Conservation (phyloP, 257 asterid species). For the Nicotiana sylvestris region DNA sequence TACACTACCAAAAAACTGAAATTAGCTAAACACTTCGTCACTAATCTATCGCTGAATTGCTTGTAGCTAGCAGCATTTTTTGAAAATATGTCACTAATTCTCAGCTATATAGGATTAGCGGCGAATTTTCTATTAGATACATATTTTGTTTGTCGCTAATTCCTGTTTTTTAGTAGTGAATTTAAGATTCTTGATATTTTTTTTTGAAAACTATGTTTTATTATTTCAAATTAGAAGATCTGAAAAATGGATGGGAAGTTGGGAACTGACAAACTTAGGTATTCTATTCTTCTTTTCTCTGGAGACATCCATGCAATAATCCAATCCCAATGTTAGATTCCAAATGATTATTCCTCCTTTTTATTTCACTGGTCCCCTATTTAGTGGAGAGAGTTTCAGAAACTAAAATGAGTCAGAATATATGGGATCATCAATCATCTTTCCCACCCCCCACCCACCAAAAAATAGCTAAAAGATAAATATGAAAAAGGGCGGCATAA, state of each 20-base stretch:
- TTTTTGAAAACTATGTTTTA: neutral
- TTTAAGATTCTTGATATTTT: neutral
- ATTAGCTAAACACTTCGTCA: too few species aligned
- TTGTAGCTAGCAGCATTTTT: too few species aligned
- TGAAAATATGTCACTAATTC: too few species aligned
- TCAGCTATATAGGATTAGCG: too few species aligned
- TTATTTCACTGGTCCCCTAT: slow-evolving; percentile 17
- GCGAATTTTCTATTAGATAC: too few species aligned
- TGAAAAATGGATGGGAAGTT: neutral
- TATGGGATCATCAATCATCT: neutral
- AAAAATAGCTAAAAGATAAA: neutral
- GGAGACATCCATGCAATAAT: neutral
- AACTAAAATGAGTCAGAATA: slow-evolving; percentile 8
- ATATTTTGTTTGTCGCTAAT: too few species aligned
- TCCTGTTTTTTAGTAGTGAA: too few species aligned
- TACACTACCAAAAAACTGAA: too few species aligned
- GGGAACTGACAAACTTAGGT: neutral
- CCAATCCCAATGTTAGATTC: neutral
- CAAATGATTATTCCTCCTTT: slow-evolving; percentile 24
- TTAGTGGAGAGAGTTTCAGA: slow-evolving; percentile 20
- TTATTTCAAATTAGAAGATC: neutral
- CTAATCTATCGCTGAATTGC: too few species aligned
- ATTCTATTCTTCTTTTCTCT: neutral
- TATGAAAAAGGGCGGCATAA: too few species aligned
- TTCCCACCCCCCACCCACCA: too few species aligned